These are phyloP conservation scores for Dendrocalamus sinicus DNA, from an alignment of 176 grass and related monocot genomes.

Conservation along the genomic window DNA sequence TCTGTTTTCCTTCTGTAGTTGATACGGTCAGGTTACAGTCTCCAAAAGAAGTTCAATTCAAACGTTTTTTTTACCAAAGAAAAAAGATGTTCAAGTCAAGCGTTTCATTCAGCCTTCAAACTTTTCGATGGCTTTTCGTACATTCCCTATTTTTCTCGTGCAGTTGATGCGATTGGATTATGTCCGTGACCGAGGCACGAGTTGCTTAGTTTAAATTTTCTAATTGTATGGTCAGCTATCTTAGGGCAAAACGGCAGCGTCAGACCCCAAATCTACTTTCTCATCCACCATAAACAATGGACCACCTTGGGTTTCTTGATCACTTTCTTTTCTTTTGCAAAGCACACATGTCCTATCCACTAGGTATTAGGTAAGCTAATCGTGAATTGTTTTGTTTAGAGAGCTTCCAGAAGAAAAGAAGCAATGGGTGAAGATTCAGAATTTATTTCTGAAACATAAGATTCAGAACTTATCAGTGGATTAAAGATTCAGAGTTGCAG, in stretches of 20 bases:
- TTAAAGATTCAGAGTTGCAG: background rate
- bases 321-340: conserved; percentile 18
- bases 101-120: background rate
- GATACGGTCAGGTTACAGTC: background rate
- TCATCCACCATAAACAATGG: conserved; percentile 22
- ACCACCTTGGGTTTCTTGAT: background rate
- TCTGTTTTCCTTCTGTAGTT: background rate
- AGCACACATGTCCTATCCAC: conserved; percentile 20
- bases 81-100: background rate
- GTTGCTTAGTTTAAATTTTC: conserved; percentile 10
- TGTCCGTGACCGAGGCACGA: background rate
- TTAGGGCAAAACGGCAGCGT: background rate
- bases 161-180: background rate
- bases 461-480: background rate
- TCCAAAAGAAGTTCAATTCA: background rate
- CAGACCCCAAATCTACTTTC: conserved; percentile 40
- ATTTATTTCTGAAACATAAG: background rate
- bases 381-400: conserved; percentile 15
- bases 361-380: conserved; percentile 46
- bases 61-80: too few species aligned
- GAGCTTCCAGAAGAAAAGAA: background rate
- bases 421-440: background rate
- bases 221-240: background rate
- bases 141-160: background rate
- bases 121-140: background rate